Base-by-base conservation (phyloP, 2,329 filamentous ascomycete species). In the Trichoderma atrobrunneum region DNA sequence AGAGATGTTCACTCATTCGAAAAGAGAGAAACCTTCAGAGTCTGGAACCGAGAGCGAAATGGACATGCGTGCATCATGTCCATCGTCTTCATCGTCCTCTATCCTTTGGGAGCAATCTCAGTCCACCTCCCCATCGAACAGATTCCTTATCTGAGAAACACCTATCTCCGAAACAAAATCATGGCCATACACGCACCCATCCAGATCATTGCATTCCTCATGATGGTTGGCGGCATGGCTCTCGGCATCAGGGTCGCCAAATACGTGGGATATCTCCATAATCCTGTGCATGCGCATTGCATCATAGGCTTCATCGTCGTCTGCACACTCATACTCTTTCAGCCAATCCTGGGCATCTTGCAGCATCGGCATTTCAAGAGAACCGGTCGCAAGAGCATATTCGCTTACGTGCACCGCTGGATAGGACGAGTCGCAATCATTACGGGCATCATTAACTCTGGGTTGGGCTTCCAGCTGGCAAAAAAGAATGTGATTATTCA, bases 21-120 rank as follows among this genome's bases (percentile, higher is more conserved):
- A 16, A 39, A 57, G 14, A 26, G 66, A 21, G n/a, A 57, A 11
- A 39, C 64, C 24, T 67, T 57, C 10, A 70, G 34, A 62, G 48
- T 70, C 8, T 70, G 66, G 66, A 62, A 70, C 14, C 66, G 66
- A 51, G 66, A 70, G 24, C 57, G 66, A 51, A 70, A 70, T 21
- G 66, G 54, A 36, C 66, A 70, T 30, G 66, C 66, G 16, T 69
- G 66, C 36, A 69, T 69, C 56, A 69, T 69, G 66, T 69, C 66
- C 18, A 69, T 69, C 56, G 66, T 69, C 66, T 69, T 69, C 66
- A 61, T 69, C 39, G 56, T 69, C n/a, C 56, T 69, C 6, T 69
- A 61, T 24, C 66, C 66, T 3, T 57, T 69, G 2, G 66, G 66
- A 16, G 66, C 66, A 18, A 69, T 69, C 36, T 69, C 66, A 24